Percentiles rank a stretch among this genome's conserved stretches.
These are phyloP conservation scores for Aspergillus arachidicola DNA, from an alignment of 2,329 filamentous ascomycete genomes.

Conservation along the genomic window DNA sequence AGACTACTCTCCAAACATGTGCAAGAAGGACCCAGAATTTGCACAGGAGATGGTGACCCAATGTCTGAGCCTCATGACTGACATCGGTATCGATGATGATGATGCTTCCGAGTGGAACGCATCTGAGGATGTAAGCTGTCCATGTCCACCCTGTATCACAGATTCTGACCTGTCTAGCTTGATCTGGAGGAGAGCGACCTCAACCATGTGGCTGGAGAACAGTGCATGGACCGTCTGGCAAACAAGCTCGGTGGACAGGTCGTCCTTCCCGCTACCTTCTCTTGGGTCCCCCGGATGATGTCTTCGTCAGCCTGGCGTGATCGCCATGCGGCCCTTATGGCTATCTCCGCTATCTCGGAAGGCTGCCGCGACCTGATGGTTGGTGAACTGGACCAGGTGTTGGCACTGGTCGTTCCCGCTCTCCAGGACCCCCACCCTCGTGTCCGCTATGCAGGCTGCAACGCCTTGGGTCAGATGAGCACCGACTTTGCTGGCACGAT, in stretches of 20 bases:
- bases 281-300: conserved; percentile 98
- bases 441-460: conserved; percentile 96
- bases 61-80: conserved; percentile 96
- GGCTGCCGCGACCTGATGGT: conserved; percentile 96
- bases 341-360: conserved; percentile 97
- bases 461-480: conserved; percentile 99
- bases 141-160: neutral
- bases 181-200: conserved; percentile 95
- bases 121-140: conserved; percentile 75
- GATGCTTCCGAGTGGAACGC: conserved; percentile 92
- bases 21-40: conserved; percentile 89
- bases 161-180: conserved; percentile 55
- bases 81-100: conserved; percentile 91
- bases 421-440: conserved; percentile 88
- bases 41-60: conserved; percentile 97
- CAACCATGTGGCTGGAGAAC: conserved; percentile 96
- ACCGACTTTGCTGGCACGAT: conserved; percentile 98
- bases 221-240: conserved; percentile 95
- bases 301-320: conserved; percentile 92
- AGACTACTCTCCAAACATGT: conserved; percentile 91
- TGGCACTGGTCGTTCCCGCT: conserved; percentile 91
- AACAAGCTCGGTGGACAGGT: conserved; percentile 95
- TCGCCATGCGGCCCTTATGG: conserved; percentile 95
- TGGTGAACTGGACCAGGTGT: conserved; percentile 87
- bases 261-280: conserved; percentile 91